phyloP scores from a whole-genome alignment of 805 yeast genomes.

The Starmerella khaoyaiensis region DNA sequence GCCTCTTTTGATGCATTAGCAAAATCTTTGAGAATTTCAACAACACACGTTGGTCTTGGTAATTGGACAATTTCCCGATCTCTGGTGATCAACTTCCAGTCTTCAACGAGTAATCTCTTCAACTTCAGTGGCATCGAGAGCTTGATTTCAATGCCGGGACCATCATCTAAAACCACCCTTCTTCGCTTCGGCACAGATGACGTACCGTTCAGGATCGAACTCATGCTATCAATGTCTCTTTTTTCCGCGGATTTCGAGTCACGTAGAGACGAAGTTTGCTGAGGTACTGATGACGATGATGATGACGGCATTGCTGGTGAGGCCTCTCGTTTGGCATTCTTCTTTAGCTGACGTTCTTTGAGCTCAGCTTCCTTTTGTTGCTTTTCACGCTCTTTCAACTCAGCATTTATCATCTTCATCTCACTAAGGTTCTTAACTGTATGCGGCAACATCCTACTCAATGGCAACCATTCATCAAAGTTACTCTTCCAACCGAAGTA shows the following conservation, averaged over 20 bases:
- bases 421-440: slow-evolving; percentile 54
- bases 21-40: slow-evolving; percentile 44
- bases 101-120: slow-evolving; percentile 67
- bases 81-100: slow-evolving; percentile 85
- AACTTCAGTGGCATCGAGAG: slow-evolving; percentile 51
- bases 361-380: slow-evolving; percentile 16
- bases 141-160: slow-evolving; percentile 37
- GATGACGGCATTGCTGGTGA: neutral
- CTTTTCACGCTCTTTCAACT: slow-evolving; percentile 28
- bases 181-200: slow-evolving; percentile 10
- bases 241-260: no score
- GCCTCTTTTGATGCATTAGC: neutral
- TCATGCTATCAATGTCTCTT: no score
- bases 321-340: neutral
- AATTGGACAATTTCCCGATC: slow-evolving; percentile 56
- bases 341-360: slow-evolving; percentile 8
- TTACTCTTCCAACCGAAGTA: slow-evolving; percentile 91
- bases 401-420: slow-evolving; percentile 47
- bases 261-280: no score
- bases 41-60: slow-evolving; percentile 47
- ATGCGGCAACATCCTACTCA: slow-evolving; percentile 51
- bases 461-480: slow-evolving; percentile 94
- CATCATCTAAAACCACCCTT: slow-evolving; percentile 30
- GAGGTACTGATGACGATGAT: no score
- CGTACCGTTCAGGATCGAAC: no score